Evolutionary conservation across 2,329 filamentous ascomycete genomes (phyloP), one percentile per base, ranked within the genome.

Genomic region (Talaromyces sp.): DNA sequence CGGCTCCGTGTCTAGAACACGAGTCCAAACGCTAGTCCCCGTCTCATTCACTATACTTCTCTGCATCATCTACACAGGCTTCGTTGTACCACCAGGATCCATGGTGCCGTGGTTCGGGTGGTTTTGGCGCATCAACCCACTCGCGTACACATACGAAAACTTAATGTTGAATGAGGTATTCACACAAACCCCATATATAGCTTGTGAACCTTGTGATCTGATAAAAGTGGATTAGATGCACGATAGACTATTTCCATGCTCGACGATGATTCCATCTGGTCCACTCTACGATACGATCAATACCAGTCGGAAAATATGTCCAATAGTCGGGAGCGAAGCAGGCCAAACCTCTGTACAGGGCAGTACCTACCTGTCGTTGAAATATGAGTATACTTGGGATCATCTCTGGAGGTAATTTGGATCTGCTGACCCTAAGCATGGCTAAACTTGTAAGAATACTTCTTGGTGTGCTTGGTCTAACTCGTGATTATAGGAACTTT

Each of bases 291-390:
- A 36, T n/a, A 11, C 13, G 35, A 9, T 15, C 6, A 15, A 15
- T 15, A 36, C n/a, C 11, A 15, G n/a, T 36, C 11, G 11, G 11
- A 36, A 36, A 15, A 43, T 53, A 48, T 68, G 69, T 9, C 75
- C 72, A 58, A 15, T 33, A 3, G 40, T 45, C 3, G 82, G 84
- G 2, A 75, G 84, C 2, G 74, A 78, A 0, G 67, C 80, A 0
- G 84, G 83, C 0, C 68, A 75, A 15, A 64, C 66, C 3, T 80
- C 75, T 1, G 81, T 89, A 5, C 82, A 75, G 17, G 86, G 87
- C 1, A 84, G 87, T 60, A 75, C 78, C 0, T 89, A 83, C 63
- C 83, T 89, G 4, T 67, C 74, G 3, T 69, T 74, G 0, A 81
- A 78, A 58, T 88, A 83, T 64, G 66, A 72, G 9, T 89, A 88